Evolutionary conservation across 306 rosid genomes (phyloP).

Genomic region (Sechiopsis laciniata): DNA sequence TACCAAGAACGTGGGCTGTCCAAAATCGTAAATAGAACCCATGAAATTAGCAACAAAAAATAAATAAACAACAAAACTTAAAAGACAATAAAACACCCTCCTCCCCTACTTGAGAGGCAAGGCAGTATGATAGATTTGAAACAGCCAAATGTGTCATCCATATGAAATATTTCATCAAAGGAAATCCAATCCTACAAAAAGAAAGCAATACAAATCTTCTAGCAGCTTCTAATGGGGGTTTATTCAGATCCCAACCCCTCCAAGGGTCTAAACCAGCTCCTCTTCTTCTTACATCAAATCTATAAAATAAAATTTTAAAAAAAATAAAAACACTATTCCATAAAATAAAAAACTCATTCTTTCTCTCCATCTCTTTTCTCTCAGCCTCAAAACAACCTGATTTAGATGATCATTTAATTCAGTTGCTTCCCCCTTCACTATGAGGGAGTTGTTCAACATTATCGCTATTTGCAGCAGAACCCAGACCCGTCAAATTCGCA

Average conservation of each 20-base stretch:
- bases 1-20: no score
- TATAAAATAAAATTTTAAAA: no score
- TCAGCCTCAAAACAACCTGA: neutral
- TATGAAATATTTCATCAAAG: neutral
- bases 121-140: neutral
- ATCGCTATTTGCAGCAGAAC: neutral
- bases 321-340: neutral
- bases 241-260: slow-evolving; percentile 9
- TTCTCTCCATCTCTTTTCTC: neutral
- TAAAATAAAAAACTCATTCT: neutral
- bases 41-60: no score
- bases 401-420: neutral
- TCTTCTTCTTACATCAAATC: neutral
- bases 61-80: no score
- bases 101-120: neutral
- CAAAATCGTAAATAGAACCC: no score
- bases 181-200: slow-evolving; percentile 18
- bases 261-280: neutral
- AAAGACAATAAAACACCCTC: no score
- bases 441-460: neutral
- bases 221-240: no score
- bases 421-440: neutral
- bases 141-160: neutral
- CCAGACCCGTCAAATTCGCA: neutral
- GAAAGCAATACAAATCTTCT: slow-evolving; percentile 14